Percentiles rank a stretch among this genome's conserved stretches.
Conservation (phyloP, 2,329 filamentous ascomycete genomes). For the Xylariales sp. region DNA sequence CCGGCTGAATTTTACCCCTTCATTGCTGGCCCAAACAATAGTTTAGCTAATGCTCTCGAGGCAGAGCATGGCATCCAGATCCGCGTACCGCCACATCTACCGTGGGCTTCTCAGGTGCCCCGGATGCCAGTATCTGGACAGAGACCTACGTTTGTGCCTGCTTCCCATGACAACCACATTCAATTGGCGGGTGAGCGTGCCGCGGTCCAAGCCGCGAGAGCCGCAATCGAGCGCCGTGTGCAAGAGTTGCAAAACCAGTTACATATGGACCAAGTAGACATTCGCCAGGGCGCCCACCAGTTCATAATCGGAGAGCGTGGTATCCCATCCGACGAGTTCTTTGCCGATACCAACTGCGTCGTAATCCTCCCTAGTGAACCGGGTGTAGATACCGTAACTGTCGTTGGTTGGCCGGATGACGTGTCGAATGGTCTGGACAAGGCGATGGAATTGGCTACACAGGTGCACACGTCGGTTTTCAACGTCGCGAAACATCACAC, state of each 20-base stretch:
- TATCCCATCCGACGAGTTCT: constrained; percentile 84
- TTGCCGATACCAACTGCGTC: constrained; percentile 88
- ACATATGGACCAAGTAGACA: constrained; percentile 80
- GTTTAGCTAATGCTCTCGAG: constrained; percentile 74
- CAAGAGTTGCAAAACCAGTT: constrained; percentile 81
- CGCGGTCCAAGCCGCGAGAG: constrained; percentile 82
- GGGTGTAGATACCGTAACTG: constrained; percentile 84
- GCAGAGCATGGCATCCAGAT: constrained; percentile 80
- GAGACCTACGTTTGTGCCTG: constrained; percentile 75
- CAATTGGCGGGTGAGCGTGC: constrained; percentile 85
- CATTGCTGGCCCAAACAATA: constrained; percentile 83
- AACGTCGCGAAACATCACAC: constrained; percentile 85
- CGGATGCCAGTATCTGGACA: constrained; percentile 71
- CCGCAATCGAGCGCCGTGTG: constrained; percentile 82
- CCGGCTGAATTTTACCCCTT: constrained; percentile 96
- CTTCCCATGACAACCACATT: constrained; percentile 80
- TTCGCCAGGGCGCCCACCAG: constrained; percentile 89
- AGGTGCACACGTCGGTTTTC: constrained; percentile 85
- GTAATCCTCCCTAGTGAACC: constrained; percentile 83
- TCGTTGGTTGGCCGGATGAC: constrained; percentile 81
- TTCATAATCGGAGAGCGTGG: constrained; percentile 92
- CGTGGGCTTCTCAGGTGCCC: constrained; percentile 77
- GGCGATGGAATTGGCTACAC: constrained; percentile 88
- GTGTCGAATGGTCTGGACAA: constrained; percentile 82
- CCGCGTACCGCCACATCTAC: constrained; percentile 84